Evolutionary conservation across 2,329 filamentous ascomycete genomes (phyloP), one percentile per base, ranked within the genome.

Genomic region (Elsinoe ampelina): DNA sequence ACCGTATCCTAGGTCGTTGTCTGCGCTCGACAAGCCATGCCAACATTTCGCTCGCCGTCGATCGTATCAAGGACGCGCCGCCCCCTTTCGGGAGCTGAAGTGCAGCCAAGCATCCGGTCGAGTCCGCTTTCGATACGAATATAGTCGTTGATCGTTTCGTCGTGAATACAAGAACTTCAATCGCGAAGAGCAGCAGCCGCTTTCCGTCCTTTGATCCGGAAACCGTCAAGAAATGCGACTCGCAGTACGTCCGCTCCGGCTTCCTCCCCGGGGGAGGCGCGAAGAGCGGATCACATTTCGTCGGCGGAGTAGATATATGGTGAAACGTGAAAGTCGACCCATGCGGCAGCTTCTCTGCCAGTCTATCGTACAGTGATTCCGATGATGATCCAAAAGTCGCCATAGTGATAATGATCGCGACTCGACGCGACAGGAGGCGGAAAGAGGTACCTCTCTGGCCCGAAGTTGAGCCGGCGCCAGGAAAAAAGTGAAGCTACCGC

Each of bases 111-210:
- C 89, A 95, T 20, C 95, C 93, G 0, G 92, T 96, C 8, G 93
- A 96, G 73, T 98, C 93, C 50, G 93, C 93, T 72, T 98, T 98
- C 61, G 91, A 92, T 20, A 98, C 86, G 69, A 98, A 98, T 55
- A 97, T 80, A 3, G 88, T 96, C 1, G 87, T 95, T 20, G 89
- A 80, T 63, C 81, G 80, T 45, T 81, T 80, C 0, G 91, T 95
- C 0, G 72, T 87, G 72, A 95, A 98, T 59, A 98, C 80, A 64
- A 93, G 79, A 54, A 96, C 78, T 68, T 98, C 93, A 61, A 98
- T 79, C 13, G 87, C 92, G 58, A 95, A 84, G 7, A 92, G 78
- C 5, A 96, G 73, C 1, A 95, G 78, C 13, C 39, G 52, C 13
- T 32, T 17, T 15, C 61, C 47, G 39, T 72, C 67, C 22, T 64